Evolutionary conservation across 345 rosid genomes (phyloP).

Genomic region (Brassica nigra): DNA sequence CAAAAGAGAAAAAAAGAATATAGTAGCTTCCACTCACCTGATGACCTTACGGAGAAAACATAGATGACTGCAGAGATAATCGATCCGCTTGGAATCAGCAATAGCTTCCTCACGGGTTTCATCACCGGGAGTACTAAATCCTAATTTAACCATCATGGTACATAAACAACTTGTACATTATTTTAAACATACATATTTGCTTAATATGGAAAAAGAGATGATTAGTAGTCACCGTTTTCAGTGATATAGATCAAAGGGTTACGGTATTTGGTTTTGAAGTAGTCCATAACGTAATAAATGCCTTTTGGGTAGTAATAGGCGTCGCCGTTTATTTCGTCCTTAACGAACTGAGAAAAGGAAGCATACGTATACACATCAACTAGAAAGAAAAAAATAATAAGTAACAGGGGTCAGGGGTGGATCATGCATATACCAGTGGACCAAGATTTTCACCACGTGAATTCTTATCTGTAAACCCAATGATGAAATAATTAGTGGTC

Average conservation of each 20-base stretch:
- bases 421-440: constrained; percentile 21
- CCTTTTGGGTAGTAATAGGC: constrained; percentile 27
- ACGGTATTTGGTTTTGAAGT: not conserved
- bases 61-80: constrained; percentile 32
- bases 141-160: not conserved
- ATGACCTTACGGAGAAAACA: constrained; percentile 30
- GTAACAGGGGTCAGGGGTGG: not conserved
- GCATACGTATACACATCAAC: not conserved
- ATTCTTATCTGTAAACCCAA: constrained; percentile 1
- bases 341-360: constrained; percentile 6
- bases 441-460: not conserved
- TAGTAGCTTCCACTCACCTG: not conserved
- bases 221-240: constrained; percentile 26
- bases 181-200: not conserved
- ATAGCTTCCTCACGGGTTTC: not conserved
- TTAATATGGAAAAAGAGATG: not conserved
- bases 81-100: constrained; percentile 12
- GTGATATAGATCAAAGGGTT: constrained; percentile 29
- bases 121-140: not conserved
- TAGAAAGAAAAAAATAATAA: not conserved
- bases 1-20: not conserved
- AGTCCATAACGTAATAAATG: constrained; percentile 12
- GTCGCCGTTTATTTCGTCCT: not conserved
- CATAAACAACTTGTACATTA: not conserved
- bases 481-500: not conserved